A percentile compares a stretch with the other conserved stretches of the same genome.
Conservation (phyloP, 2,329 filamentous ascomycete genomes). For the Trichoderma koningii region DNA sequence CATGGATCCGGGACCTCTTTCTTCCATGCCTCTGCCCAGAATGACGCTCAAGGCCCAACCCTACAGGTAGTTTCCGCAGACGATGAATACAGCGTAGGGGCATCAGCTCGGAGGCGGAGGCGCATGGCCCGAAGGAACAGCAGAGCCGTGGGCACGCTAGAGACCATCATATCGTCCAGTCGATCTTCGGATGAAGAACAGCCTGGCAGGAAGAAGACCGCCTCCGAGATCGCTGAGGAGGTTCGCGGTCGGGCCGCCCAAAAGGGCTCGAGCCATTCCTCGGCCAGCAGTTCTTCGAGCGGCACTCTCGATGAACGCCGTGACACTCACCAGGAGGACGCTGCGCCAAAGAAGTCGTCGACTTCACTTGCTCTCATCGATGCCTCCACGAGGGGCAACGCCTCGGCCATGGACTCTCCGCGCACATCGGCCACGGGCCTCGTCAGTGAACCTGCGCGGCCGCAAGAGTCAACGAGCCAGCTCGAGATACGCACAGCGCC, state of each 20-base stretch:
- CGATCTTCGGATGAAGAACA: conserved; percentile 65
- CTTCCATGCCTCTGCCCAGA: conserved; percentile 38
- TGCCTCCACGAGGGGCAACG: conserved; percentile 38
- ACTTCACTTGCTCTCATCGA: conserved; percentile 45
- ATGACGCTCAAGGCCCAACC: conserved; percentile 51
- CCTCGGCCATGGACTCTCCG: conserved; percentile 36
- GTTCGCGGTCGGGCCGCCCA: conserved; percentile 52
- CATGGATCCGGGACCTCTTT: conserved; percentile 60
- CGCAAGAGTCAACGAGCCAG: conserved; percentile 57
- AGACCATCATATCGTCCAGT: conserved; percentile 68
- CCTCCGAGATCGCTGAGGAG: conserved; percentile 57
- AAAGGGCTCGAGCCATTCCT: conserved; percentile 42
- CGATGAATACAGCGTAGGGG: conserved; percentile 50
- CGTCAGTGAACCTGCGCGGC: conserved; percentile 57
- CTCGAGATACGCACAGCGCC: conserved; percentile 49
- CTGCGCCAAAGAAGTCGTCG: conserved; percentile 34
- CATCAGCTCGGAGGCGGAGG: conserved; percentile 42
- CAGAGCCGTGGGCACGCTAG: conserved; percentile 61
- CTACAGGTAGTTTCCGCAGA: conserved; percentile 60
- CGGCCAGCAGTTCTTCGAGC: conserved; percentile 38
- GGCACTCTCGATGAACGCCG: conserved; percentile 38
- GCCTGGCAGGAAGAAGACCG: conserved; percentile 58
- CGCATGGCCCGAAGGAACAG: conserved; percentile 50
- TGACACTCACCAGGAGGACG: conserved; percentile 30
- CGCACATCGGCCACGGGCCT: conserved; percentile 47